Percentiles rank a stretch among this genome's conserved stretches.
Conservation (phyloP, 2,329 filamentous ascomycete species). For the Neospermospora avenae region DNA sequence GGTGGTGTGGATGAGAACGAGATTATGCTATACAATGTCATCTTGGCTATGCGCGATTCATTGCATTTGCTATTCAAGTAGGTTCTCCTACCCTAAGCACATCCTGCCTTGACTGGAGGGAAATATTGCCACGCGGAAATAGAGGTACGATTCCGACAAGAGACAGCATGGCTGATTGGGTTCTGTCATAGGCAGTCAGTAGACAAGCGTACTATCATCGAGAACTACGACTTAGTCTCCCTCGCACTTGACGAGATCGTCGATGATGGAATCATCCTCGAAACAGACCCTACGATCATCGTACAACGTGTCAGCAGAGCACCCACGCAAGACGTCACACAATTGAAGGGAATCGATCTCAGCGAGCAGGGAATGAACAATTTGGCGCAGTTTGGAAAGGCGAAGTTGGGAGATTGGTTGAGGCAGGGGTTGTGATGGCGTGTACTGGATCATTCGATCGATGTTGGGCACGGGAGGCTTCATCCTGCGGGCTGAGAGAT, state of each 20-base stretch:
- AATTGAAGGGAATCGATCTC: conserved; percentile 90
- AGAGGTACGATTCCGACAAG: background rate
- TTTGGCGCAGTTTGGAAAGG: conserved; percentile 88
- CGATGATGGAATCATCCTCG: conserved; percentile 93
- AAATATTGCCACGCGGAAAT: background rate
- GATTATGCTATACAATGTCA: conserved; percentile 90
- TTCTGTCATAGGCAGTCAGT: conserved; percentile 70
- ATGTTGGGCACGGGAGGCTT: background rate
- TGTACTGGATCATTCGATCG: background rate
- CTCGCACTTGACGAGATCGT: conserved; percentile 94
- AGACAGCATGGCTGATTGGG: background rate
- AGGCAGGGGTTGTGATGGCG: conserved; percentile 68
- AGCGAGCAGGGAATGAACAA: conserved; percentile 95
- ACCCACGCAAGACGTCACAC: conserved; percentile 80
- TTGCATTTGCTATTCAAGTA: conserved; percentile 92
- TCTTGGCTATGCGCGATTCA: conserved; percentile 85
- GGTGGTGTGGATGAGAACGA: conserved; percentile 93
- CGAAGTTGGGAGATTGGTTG: conserved; percentile 85
- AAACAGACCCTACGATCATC: conserved; percentile 94
- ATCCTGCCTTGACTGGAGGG: background rate
- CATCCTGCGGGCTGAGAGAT: too few relatives aligned
- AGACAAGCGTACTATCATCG: conserved; percentile 95
- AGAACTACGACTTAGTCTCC: conserved; percentile 96
- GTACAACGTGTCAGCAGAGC: conserved; percentile 89
- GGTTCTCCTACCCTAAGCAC: conserved; percentile 29